A percentile compares a stretch with the other conserved stretches of the same genome.
These are phyloP conservation scores for Vigna unguiculata DNA, from an alignment of 306 rosid species.

Conservation along the genomic window DNA sequence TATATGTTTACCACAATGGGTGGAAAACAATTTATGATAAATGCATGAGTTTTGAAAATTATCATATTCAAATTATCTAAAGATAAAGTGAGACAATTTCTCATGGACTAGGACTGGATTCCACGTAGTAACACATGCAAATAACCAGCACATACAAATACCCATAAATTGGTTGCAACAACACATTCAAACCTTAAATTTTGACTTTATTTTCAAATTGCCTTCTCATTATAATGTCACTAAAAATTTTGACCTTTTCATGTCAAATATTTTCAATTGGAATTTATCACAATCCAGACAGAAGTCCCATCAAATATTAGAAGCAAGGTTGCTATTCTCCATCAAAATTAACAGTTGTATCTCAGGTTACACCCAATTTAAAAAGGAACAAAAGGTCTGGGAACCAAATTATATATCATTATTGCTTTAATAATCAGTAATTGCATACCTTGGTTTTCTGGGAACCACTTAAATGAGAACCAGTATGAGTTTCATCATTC, in stretches of 20 bases:
- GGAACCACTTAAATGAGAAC: slow-evolving; percentile 54
- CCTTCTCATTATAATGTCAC: background rate
- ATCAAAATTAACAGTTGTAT: slow-evolving; percentile 15
- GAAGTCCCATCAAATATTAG: slow-evolving; percentile 8
- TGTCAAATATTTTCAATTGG: background rate
- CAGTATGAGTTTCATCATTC: slow-evolving; percentile 60
- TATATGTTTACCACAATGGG: background rate
- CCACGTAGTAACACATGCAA: slow-evolving; percentile 5
- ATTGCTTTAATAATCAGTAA: slow-evolving; percentile 22
- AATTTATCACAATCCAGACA: slow-evolving; percentile 23
- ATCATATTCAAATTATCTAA: background rate
- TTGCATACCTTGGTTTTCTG: slow-evolving; percentile 64
- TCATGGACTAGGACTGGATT: slow-evolving; percentile 22
- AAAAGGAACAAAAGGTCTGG: background rate
- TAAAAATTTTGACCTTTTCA: slow-evolving; percentile 7
- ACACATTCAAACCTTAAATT: slow-evolving; percentile 28
- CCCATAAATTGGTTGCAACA: slow-evolving; percentile 7
- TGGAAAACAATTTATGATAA: background rate
- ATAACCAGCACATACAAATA: background rate
- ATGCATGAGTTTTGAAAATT: slow-evolving; percentile 19
- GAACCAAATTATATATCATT: slow-evolving; percentile 23
- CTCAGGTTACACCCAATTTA: slow-evolving; percentile 12
- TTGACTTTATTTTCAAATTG: background rate
- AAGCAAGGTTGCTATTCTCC: slow-evolving; percentile 21
- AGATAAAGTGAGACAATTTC: slow-evolving; percentile 15